Base-by-base conservation (phyloP, 441 rosid genomes). In the Gossypium gossypioides region DNA sequence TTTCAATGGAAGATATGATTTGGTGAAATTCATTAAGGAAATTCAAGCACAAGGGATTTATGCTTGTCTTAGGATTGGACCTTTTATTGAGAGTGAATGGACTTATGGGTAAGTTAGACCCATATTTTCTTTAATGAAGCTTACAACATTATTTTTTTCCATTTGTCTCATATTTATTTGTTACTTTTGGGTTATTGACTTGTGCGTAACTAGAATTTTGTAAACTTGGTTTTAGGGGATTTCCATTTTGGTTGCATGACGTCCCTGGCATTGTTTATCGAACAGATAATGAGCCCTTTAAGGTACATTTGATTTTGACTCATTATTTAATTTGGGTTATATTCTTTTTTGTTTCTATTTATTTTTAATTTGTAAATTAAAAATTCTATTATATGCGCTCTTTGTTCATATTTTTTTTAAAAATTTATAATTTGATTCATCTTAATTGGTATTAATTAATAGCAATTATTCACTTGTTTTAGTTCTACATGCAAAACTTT, bases 181-280 rank as follows among this genome's bases (percentile, higher is more conserved):
- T 16, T 8, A 16, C 40, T 18, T 16, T 18, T 61, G 6, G 13
- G 9, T 7, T 15, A 2, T 37, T 63, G 50, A 44, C 50, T 50
- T 18, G 24, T 52, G 19, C 10, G 3, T 2, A 22, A 13, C 8
- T 3, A 21, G 56, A 48, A 46, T 66, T n/a, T 32, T 2, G 2
- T 42, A 18, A 25, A 2, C 19, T 62, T 68, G 58, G 42, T 54
- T 75, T 74, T 78, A 93, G 98, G 72, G 98, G 98, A 7, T 79
- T 93, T 2, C 98, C 98, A 0, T 90, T 90, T 78, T 93, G 98
- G 97, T 77, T 93, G 82, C 92, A 89, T 37, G 93, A 91, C 80
- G 77, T 93, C 68, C 95, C 98, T 0, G 96, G 82, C 59, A 91
- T 93, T 52, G 84, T 86, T 16, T 93, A 83, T 65, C 83, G 98